Percentiles rank a stretch among this genome's conserved stretches.
Conservation (phyloP, 179 eudicot species). For the Beta macrorhiza region DNA sequence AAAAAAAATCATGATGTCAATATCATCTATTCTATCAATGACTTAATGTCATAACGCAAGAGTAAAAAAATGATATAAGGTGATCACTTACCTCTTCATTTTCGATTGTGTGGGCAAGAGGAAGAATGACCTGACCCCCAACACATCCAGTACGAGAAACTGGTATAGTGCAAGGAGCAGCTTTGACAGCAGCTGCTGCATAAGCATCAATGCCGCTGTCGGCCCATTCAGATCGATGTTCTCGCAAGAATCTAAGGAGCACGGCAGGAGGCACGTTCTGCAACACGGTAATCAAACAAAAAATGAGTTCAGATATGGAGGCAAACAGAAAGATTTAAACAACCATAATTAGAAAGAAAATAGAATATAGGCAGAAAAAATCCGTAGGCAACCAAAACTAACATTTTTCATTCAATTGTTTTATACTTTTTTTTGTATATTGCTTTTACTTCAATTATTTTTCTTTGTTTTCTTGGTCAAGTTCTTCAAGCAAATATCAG, state of each 20-base stretch:
- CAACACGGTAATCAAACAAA: constrained; percentile 5
- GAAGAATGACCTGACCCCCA: constrained; percentile 96
- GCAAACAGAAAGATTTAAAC: neutral
- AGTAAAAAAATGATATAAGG: neutral
- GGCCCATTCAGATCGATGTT: constrained; percentile 99
- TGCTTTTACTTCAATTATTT: too few species aligned
- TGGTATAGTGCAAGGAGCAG: constrained; percentile 69
- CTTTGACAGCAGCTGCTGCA: constrained; percentile 78
- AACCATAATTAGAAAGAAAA: neutral
- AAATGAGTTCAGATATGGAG: neutral
- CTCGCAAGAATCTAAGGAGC: constrained; percentile 80
- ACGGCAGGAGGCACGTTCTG: constrained; percentile 95
- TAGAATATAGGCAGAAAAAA: too few species aligned
- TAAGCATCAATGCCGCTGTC: constrained; percentile 92
- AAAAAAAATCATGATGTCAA: neutral
- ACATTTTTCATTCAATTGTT: too few species aligned
- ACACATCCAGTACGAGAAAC: constrained; percentile 73
- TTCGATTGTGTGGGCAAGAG: constrained; percentile 94
- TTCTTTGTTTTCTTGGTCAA: neutral
- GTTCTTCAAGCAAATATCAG: neutral
- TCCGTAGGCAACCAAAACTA: neutral
- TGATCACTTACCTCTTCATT: constrained; percentile 72
- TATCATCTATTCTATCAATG: neutral
- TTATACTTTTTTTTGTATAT: too few species aligned
- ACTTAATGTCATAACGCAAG: neutral